Evolutionary conservation across 2,329 filamentous ascomycete species (phyloP), one percentile per base, ranked within the genome.

Genomic region (Phialophora expanda): DNA sequence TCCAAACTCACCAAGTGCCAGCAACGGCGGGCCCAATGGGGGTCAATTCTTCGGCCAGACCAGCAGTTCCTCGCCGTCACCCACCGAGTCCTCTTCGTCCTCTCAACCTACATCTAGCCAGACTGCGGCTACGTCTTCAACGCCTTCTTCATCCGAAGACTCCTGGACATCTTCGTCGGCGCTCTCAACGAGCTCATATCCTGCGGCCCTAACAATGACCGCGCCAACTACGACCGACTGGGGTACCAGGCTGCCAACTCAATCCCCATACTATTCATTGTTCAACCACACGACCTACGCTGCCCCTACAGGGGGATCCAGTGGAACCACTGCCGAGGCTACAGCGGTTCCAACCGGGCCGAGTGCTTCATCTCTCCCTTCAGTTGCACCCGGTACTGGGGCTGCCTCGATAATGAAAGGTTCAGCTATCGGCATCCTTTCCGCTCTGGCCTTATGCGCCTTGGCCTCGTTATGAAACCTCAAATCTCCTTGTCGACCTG

Each of bases 51-150:
- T 61, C 12, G n/a, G 53, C 14, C 58, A 61, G 38, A 24, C 46
- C 20, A 61, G 28, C 46, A 61, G 56, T 26, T 59, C 58, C 9
- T 62, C 44, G 61, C 69, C 50, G 66, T 66, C 50, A 61, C 69
- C 51, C 56, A 70, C 20, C 44, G 54, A 60, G 46, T 76, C 77
- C 2, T 68, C 59, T n/a, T 62, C 32, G 32, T 34, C 59, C 8
- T 41, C 59, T 9, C 20, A 38, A 12, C 38, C 55, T 41, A 46
- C 67, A 12, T 68, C 75, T 44, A 72, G 73, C 53, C 76, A 66
- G 72, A 71, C 20, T 62, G 65, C 64, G 71, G 70, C 71, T 71
- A 74, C 60, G 32, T 70, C 68, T 14, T 65, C 64, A 30, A 46
- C 57, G 14, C n/a, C 50, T 24, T 72, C 66, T 46, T 67, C 73